Evolutionary conservation across 768 basidiomycete species (phyloP), one percentile per base, ranked within the genome.

Genomic region (Psilocybe azurescens): DNA sequence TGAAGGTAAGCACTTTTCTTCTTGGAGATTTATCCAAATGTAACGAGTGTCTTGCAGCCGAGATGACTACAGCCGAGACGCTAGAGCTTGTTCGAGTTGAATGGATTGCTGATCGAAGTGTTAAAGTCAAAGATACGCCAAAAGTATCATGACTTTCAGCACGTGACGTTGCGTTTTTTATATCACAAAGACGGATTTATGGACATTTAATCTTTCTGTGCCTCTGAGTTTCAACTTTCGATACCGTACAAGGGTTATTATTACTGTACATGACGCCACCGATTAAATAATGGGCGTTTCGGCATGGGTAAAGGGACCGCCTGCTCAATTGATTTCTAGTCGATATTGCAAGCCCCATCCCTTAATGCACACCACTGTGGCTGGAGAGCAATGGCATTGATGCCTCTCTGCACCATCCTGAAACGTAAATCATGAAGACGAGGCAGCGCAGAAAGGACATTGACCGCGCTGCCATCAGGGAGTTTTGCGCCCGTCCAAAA

Each of bases 21-120:
- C 44, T n/a, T n/a, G 20, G n/a, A 2, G 39, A 36, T 3, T 44
- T 5, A 52, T 55, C 4, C 28, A 29, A 9, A 39, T 14, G 54
- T 58, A 13, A 39, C 30, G 46, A 30, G 52, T 3, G 41, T 14
- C 6, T 33, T 52, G 11, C 50, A 79, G 79, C 72, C 10, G 73
- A 78, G 39, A 82, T 82, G 79, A 74, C 72, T 24, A 64, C 71
- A 2, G 87, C 86, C 5, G 88, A 84, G 8, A 89, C 86, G 1
- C 76, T 96, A 62, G 88, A 90, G 57, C 80, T 87, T 67, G 84
- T 98, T 29, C 80, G 78, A 7, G 91, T 98, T 57, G 91, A 94
- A 59, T 99, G 97, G 97, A 77, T 86, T 0, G 86, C 86, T 0
- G 90, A 93, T 58, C 84, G 96, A 10, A 94, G 86, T 59, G 95